Percentiles rank a stretch among this genome's conserved stretches.
phyloP scores from a whole-genome alignment of 2,329 filamentous ascomycete genomes.

The Aspergillus transmontanensis region DNA sequence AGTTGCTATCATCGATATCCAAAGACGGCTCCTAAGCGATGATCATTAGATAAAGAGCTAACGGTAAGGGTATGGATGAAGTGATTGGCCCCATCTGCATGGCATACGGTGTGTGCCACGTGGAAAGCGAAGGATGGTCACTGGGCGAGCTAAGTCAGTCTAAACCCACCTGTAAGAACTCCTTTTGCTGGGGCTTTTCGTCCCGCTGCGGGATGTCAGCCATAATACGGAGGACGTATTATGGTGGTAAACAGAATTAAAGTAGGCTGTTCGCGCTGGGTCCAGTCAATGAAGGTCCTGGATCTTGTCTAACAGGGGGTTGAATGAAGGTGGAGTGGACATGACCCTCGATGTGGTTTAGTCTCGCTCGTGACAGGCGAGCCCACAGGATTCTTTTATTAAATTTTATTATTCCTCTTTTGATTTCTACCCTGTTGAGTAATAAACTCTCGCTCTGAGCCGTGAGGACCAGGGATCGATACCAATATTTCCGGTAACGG shows the following conservation, averaged over 20 bases:
- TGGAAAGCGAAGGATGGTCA: not conserved
- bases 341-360: not conserved
- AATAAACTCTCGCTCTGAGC: not conserved
- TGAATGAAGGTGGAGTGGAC: not conserved
- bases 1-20: slow-evolving; percentile 18
- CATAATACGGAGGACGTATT: not conserved
- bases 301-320: not conserved
- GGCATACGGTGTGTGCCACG: not conserved
- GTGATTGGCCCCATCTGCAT: not conserved
- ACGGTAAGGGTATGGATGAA: not conserved
- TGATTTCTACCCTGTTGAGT: not conserved
- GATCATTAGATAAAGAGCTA: not conserved
- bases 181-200: slow-evolving; percentile 4
- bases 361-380: not conserved
- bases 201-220: not conserved
- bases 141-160: not conserved
- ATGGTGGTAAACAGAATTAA: not conserved
- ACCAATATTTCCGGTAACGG: not conserved
- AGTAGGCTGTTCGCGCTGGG: not conserved
- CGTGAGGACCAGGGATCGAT: not conserved
- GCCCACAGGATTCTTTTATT: not conserved
- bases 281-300: not conserved
- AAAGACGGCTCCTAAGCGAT: slow-evolving; percentile 17
- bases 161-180: slow-evolving; percentile 6
- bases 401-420: not conserved